These are phyloP conservation scores for Gloeostereum incarnatum DNA, from an alignment of 768 basidiomycete genomes.

Conservation along the genomic window DNA sequence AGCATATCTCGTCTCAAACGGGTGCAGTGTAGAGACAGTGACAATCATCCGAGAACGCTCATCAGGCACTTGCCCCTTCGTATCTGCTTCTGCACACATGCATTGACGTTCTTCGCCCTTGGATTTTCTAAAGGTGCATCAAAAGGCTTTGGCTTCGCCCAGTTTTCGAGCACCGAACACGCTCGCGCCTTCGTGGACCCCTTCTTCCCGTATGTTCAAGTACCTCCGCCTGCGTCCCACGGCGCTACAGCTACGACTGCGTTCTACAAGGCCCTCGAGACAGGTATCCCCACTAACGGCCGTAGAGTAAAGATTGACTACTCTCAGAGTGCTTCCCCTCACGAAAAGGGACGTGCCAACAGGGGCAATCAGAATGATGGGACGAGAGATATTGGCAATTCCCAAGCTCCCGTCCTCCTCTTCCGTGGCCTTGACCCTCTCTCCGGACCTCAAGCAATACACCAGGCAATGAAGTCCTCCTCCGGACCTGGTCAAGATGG, in stretches of 20 bases:
- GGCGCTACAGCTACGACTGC: slow-evolving; percentile 66
- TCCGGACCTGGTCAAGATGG: slow-evolving; percentile 72
- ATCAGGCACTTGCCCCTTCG: slow-evolving; percentile 90
- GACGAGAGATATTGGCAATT: slow-evolving; percentile 89
- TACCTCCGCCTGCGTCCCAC: slow-evolving; percentile 87
- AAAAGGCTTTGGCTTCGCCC: slow-evolving; percentile 96
- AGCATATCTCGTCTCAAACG: slow-evolving; percentile 62
- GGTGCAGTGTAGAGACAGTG: slow-evolving; percentile 74
- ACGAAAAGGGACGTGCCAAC: slow-evolving; percentile 49
- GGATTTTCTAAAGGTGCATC: slow-evolving; percentile 71
- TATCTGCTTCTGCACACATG: slow-evolving; percentile 50
- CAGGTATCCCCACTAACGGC: slow-evolving; percentile 63
- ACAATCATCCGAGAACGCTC: slow-evolving; percentile 95
- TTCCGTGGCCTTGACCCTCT: slow-evolving; percentile 87
- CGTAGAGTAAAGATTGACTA: slow-evolving; percentile 94
- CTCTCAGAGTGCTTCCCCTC: slow-evolving; percentile 74
- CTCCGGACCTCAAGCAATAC: slow-evolving; percentile 82
- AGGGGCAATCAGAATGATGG: slow-evolving; percentile 81
- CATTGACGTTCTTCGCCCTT: slow-evolving; percentile 69
- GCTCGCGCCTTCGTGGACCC: slow-evolving; percentile 89
- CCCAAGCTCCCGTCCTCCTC: slow-evolving; percentile 74
- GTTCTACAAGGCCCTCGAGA: slow-evolving; percentile 70
- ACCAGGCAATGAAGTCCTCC: slow-evolving; percentile 74
- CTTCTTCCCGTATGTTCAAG: slow-evolving; percentile 82
- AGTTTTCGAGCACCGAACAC: slow-evolving; percentile 79